Evolutionary conservation across 306 rosid species (phyloP).

Genomic region (Cyclanthera cordifolia): DNA sequence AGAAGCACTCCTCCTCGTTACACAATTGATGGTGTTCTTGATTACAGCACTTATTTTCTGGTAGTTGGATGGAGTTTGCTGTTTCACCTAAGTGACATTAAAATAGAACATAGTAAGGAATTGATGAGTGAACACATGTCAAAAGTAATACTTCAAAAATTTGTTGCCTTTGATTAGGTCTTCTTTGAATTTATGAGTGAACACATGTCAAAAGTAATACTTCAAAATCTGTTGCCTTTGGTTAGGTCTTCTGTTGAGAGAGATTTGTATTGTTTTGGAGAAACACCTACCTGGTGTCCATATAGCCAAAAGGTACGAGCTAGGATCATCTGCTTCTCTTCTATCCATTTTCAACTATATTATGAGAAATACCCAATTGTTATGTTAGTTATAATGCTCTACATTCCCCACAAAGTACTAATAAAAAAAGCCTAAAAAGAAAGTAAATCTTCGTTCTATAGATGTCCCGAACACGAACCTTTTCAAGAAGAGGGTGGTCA

Average conservation of each 20-base stretch:
- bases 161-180: background rate
- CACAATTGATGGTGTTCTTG: conserved; percentile 55
- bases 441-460: background rate
- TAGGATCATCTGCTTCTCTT: conserved; percentile 92
- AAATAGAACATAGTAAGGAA: conserved; percentile 15
- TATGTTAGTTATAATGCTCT: background rate
- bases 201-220: conserved; percentile 13
- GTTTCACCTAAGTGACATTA: conserved; percentile 68
- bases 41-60: conserved; percentile 55
- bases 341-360: conserved; percentile 49
- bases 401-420: background rate
- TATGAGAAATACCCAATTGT: background rate
- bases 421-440: background rate
- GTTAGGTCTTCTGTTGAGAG: background rate
- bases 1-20: conserved; percentile 59
- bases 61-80: conserved; percentile 67
- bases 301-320: conserved; percentile 84
- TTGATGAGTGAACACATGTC: conserved; percentile 19
- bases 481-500: conserved; percentile 78
- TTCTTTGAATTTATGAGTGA: conserved; percentile 10
- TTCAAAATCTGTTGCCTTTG: background rate
- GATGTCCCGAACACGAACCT: conserved; percentile 38
- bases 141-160: conserved; percentile 3
- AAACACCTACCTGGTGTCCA: conserved; percentile 89
- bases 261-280: background rate